These are phyloP conservation scores for Diaporthe ilicicola DNA, from an alignment of 2,329 filamentous ascomycete species.

Conservation along the genomic window DNA sequence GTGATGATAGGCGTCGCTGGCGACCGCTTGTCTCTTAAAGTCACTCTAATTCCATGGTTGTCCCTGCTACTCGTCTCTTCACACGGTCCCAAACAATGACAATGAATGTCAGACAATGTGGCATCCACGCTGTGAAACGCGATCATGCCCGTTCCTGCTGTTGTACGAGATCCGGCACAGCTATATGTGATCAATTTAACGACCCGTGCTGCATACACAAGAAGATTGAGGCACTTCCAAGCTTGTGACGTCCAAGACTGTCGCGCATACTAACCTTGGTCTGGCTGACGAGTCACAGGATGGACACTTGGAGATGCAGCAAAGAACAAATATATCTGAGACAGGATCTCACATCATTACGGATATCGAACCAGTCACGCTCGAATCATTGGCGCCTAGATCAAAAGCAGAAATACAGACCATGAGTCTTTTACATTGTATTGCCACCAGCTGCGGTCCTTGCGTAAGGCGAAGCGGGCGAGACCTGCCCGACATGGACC, in stretches of 20 bases:
- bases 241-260: not conserved
- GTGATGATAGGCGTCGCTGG: not conserved
- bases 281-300: not conserved
- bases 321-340: not conserved
- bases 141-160: not conserved
- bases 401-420: not conserved
- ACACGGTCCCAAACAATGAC: not conserved
- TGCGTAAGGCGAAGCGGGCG: slow-evolving; percentile 8
- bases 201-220: not conserved
- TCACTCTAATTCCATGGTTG: too few species aligned
- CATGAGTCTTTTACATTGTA: not conserved
- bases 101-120: not conserved
- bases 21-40: not conserved
- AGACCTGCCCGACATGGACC: not conserved
- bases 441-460: slow-evolving; percentile 15
- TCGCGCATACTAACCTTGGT: not conserved
- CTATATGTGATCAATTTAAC: not conserved
- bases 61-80: not conserved
- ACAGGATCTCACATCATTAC: too few species aligned
- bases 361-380: not conserved
- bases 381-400: not conserved
- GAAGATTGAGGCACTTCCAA: too few species aligned
- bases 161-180: slow-evolving; percentile 14
- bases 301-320: not conserved
- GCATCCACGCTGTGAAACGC: slow-evolving; percentile 8